phyloP scores from a whole-genome alignment of 805 yeast species.

The Brettanomyces custersianus region DNA sequence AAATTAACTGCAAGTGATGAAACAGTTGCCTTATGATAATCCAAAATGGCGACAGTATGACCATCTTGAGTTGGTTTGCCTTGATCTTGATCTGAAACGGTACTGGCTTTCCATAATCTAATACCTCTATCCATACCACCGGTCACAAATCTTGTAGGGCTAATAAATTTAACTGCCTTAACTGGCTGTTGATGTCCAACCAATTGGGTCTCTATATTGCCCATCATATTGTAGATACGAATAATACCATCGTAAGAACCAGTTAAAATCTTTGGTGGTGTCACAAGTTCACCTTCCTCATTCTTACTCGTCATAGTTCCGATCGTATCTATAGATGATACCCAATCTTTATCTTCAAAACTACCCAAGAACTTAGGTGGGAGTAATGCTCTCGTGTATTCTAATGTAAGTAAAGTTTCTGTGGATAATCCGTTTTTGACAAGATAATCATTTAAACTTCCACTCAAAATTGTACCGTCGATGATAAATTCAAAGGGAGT shows the following conservation, averaged over 20 bases:
- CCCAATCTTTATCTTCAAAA: slow-evolving; percentile 92
- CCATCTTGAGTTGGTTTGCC: slow-evolving; percentile 41
- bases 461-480: slow-evolving; percentile 73
- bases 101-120: slow-evolving; percentile 74
- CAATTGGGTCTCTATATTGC: slow-evolving; percentile 69
- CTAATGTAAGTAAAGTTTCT: slow-evolving; percentile 72
- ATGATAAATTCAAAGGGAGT: slow-evolving; percentile 90
- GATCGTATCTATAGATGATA: slow-evolving; percentile 58
- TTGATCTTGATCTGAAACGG: slow-evolving; percentile 33
- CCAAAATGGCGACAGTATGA: slow-evolving; percentile 73
- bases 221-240: slow-evolving; percentile 77
- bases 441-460: slow-evolving; percentile 74
- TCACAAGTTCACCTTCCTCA: slow-evolving; percentile 17
- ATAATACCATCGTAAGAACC: slow-evolving; percentile 92
- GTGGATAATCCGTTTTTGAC: slow-evolving; percentile 67
- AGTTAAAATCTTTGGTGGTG: slow-evolving; percentile 57
- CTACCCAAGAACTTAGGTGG: slow-evolving; percentile 92
- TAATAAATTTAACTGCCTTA: slow-evolving; percentile 72
- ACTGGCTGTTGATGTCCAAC: slow-evolving; percentile 87
- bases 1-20: slow-evolving; percentile 58
- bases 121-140: slow-evolving; percentile 86
- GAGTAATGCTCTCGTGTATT: slow-evolving; percentile 83
- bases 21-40: slow-evolving; percentile 88
- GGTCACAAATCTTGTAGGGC: slow-evolving; percentile 66
- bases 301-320: slow-evolving; percentile 24